A percentile compares a stretch with the other conserved stretches of the same genome.
Evolutionary conservation across 345 rosid species (phyloP).

Genomic region (Eucalyptus coolabah): DNA sequence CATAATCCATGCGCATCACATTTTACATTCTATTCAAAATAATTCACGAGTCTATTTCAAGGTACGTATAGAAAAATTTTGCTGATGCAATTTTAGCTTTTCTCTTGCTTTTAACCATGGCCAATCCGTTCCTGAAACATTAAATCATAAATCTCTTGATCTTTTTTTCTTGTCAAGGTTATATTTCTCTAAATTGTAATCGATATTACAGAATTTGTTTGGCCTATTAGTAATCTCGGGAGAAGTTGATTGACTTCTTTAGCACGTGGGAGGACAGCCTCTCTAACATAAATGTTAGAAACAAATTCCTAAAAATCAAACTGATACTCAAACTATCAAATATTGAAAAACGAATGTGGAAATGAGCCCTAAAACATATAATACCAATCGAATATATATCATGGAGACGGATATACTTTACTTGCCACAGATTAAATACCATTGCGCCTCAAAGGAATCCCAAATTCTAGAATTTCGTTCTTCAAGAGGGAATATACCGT

Average conservation of each 20-base stretch:
- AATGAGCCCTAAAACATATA: too few species aligned
- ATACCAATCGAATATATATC: fast-evolving
- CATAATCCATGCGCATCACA: background rate
- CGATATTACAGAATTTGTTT: fast-evolving
- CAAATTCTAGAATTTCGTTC: fast-evolving
- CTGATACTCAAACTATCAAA: fast-evolving
- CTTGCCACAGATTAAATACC: fast-evolving
- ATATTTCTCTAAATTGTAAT: background rate
- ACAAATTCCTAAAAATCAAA: too few species aligned
- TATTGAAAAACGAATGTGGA: too few species aligned
- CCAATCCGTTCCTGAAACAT: background rate
- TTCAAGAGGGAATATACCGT: too few species aligned
- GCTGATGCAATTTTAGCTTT: background rate
- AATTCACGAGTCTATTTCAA: too few species aligned
- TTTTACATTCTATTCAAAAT: background rate
- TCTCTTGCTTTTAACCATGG: background rate
- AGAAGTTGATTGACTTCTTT: background rate
- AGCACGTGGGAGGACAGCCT: background rate
- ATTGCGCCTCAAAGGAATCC: too few species aligned
- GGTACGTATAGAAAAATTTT: background rate
- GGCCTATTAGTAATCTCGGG: background rate
- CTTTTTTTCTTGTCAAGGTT: background rate
- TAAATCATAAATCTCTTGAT: background rate
- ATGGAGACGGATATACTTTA: fast-evolving
- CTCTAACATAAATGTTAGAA: background rate